Evolutionary conservation across 805 yeast species (phyloP).

Genomic region (Myxozyma geophila): DNA sequence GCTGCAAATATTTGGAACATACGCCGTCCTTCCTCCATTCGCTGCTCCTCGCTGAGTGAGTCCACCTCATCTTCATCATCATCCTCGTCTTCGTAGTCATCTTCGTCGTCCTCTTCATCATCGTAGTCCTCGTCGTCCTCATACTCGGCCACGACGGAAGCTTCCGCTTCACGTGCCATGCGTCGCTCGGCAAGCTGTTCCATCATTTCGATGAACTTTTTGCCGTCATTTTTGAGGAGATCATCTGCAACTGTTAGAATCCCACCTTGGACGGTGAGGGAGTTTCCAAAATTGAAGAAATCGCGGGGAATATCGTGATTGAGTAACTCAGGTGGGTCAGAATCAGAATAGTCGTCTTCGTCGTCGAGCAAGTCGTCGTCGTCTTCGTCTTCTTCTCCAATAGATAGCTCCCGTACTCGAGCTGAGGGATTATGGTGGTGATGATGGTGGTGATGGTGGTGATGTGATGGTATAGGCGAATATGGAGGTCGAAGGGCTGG

Average conservation of each 20-base stretch:
- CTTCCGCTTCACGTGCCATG: slow-evolving; percentile 46
- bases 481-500: slow-evolving; percentile 27
- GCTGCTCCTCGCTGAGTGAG: slow-evolving; percentile 55
- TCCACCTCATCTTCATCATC: slow-evolving; percentile 39
- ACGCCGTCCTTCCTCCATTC: slow-evolving; percentile 77
- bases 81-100: slow-evolving; percentile 38
- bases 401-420: slow-evolving; percentile 16
- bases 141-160: slow-evolving; percentile 42
- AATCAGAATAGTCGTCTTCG: slow-evolving; percentile 35
- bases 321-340: slow-evolving; percentile 27
- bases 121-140: slow-evolving; percentile 45
- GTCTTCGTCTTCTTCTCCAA: slow-evolving; percentile 32
- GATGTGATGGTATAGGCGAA: slow-evolving; percentile 11
- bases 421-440: slow-evolving; percentile 24
- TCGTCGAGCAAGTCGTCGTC: slow-evolving; percentile 33
- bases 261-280: slow-evolving; percentile 48
- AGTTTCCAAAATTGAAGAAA: slow-evolving; percentile 42
- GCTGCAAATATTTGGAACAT: slow-evolving; percentile 81
- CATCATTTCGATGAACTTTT: slow-evolving; percentile 75
- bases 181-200: slow-evolving; percentile 69
- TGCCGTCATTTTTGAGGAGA: slow-evolving; percentile 75
- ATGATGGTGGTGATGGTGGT: slow-evolving; percentile 29
- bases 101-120: slow-evolving; percentile 44
- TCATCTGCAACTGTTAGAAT: slow-evolving; percentile 76
- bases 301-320: slow-evolving; percentile 34